A percentile compares a stretch with the other conserved stretches of the same genome.
Evolutionary conservation across 352 stramenopile species (phyloP).

Genomic region (Globisporangium uncinulatum): DNA sequence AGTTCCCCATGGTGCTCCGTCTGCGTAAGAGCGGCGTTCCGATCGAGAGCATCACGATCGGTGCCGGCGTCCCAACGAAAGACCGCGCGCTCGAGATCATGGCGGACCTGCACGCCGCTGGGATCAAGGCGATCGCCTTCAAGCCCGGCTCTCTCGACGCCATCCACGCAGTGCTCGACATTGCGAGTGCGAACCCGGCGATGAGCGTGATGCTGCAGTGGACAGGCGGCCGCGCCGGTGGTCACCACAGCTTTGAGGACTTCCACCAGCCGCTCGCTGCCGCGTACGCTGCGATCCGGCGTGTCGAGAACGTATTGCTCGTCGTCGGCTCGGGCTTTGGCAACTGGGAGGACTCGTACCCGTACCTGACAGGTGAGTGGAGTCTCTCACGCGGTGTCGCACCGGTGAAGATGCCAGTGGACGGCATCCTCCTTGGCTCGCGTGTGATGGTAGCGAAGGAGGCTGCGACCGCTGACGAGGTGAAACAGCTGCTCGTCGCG

Average conservation of each 20-base stretch:
- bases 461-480: constrained; percentile 68
- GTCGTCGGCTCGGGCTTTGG: constrained; percentile 85
- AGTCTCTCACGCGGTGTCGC: constrained; percentile 46
- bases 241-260: constrained; percentile 88
- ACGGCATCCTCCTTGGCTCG: constrained; percentile 78
- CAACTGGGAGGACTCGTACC: constrained; percentile 72
- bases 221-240: constrained; percentile 78
- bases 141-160: constrained; percentile 79
- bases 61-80: constrained; percentile 72
- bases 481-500: constrained; percentile 82
- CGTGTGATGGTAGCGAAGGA: constrained; percentile 87
- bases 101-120: constrained; percentile 41
- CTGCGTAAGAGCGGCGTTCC: constrained; percentile 70
- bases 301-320: constrained; percentile 75
- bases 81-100: constrained; percentile 82
- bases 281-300: constrained; percentile 74
- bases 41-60: constrained; percentile 88
- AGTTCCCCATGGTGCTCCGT: constrained; percentile 85
- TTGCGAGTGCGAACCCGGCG: constrained; percentile 30
- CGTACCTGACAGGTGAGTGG: constrained; percentile 84
- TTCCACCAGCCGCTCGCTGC: constrained; percentile 74
- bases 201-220: constrained; percentile 87
- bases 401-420: constrained; percentile 67
- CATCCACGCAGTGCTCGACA: constrained; percentile 75
- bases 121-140: constrained; percentile 80